Evolutionary conservation across 2,329 filamentous ascomycete genomes (phyloP), one percentile per base, ranked within the genome.

Genomic region (Phyllosticta citriasiana): DNA sequence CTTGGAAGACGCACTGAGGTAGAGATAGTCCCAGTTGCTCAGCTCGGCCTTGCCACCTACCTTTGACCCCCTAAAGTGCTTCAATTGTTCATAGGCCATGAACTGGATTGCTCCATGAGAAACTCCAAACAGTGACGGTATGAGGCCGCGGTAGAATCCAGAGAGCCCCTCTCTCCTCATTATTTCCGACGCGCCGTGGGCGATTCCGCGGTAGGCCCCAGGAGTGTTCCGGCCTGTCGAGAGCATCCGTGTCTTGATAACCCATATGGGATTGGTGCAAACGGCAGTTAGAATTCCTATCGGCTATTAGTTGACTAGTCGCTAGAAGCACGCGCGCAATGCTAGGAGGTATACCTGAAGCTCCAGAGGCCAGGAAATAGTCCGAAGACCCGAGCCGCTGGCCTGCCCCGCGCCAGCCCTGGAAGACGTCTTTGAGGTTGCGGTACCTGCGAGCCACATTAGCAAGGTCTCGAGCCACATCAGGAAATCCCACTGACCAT

Each of bases 171-270:
- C 92, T 2, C 80, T 81, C 19, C 74, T 75, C 68, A 86, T 82
- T 22, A 99, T 84, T 53, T 84, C 81, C 47, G 73, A 74, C 2
- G 86, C 82, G 27, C 94, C 94, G 56, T 86, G 81, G 65, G 80
- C 77, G 79, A 97, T 89, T 65, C 84, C 87, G 16, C 84, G 81
- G 74, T 99, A 99, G 1, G 93, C 94, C 14, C 91, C 91, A 1
- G 81, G 83, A 5, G 85, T 81, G 60, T 83, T 80, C 57, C 84
- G 83, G 66, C 94, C 89, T 3, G 89, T 92, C 30, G 91, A 91
- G 25, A 97, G 80, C 91, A 99, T 97, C 65, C 94, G 88, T 8
- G 93, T 97, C 79, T 97, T 97, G 73, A 99, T 85, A 2, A 99
- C 94, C 94, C 94, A 99, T 68, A 99, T 87, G 2, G 94, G 94